Evolutionary conservation across 139 green algal genomes (phyloP).

Genomic region (Tetradesmus obliquus): DNA sequence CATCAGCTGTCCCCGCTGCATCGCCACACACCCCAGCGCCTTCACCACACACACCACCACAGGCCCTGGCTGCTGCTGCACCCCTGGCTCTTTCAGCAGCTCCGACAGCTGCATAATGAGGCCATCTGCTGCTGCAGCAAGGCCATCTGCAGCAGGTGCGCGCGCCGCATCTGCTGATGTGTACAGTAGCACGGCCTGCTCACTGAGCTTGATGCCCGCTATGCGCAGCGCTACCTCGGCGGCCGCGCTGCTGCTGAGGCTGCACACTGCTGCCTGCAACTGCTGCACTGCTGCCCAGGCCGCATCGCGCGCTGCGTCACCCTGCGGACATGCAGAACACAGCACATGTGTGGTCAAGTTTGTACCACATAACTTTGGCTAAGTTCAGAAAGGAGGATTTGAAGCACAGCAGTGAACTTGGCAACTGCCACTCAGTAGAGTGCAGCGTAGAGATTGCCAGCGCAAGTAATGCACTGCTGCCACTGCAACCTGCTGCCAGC

Average conservation of each 20-base stretch:
- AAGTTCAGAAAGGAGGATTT: not conserved
- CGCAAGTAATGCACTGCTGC: too few relatives aligned
- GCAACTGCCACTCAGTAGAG: too few relatives aligned
- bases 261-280: slow-evolving; percentile 4
- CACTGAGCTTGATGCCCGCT: slow-evolving; percentile 55
- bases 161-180: slow-evolving; percentile 49
- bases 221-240: slow-evolving; percentile 43
- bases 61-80: slow-evolving; percentile 38
- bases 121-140: slow-evolving; percentile 47
- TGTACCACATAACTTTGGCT: too few relatives aligned
- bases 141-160: slow-evolving; percentile 23
- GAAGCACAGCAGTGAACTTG: not conserved
- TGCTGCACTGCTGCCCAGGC: slow-evolving; percentile 49
- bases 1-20: slow-evolving; percentile 61
- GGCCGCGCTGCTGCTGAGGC: not conserved
- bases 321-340: slow-evolving; percentile 7
- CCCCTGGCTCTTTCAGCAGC: slow-evolving; percentile 48
- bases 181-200: slow-evolving; percentile 58
- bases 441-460: too few relatives aligned
- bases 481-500: too few relatives aligned
- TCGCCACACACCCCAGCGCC: slow-evolving; percentile 39
- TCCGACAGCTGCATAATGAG: slow-evolving; percentile 45
- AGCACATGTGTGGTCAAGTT: not conserved
- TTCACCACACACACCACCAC: slow-evolving; percentile 52
- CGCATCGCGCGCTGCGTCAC: not conserved